These are phyloP conservation scores for Castanea mollissima DNA, from an alignment of 306 rosid genomes.

Conservation along the genomic window DNA sequence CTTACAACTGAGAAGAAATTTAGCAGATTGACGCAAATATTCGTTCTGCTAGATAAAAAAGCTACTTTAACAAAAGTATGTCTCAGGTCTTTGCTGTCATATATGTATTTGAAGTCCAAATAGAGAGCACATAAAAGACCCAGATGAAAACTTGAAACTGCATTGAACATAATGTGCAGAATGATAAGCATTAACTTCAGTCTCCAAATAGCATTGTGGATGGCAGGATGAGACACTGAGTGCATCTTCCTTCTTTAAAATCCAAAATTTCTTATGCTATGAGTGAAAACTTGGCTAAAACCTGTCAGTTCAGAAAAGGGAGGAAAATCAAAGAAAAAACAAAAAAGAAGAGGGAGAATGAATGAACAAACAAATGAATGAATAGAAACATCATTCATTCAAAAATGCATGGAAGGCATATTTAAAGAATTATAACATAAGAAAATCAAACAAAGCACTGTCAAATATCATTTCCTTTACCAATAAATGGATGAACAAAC, in stretches of 20 bases:
- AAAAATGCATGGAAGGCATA: not conserved
- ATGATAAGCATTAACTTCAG: not conserved
- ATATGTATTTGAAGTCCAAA: conserved; percentile 4
- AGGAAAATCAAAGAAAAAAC: not conserved
- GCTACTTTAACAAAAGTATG: not conserved
- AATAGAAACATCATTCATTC: not conserved
- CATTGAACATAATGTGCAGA: not conserved
- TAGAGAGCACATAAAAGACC: not conserved
- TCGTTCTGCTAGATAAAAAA: not conserved
- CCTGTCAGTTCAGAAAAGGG: conserved; percentile 16
- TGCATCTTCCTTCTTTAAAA: not conserved
- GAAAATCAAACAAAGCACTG: not conserved
- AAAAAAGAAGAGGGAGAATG: not conserved
- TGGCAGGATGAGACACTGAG: not conserved
- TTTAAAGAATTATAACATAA: not conserved
- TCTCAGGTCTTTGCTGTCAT: conserved; percentile 10
- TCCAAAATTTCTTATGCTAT: conserved; percentile 9
- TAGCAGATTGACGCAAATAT: not conserved
- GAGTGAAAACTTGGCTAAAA: conserved; percentile 1
- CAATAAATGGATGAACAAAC: not conserved
- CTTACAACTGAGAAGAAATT: not conserved
- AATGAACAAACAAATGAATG: not conserved
- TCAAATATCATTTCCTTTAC: not conserved
- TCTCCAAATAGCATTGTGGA: not conserved
- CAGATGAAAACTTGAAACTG: not conserved